Conservation (phyloP, 371 early-diverging fungal species). For the Lichtheimia hyalospora region DNA sequence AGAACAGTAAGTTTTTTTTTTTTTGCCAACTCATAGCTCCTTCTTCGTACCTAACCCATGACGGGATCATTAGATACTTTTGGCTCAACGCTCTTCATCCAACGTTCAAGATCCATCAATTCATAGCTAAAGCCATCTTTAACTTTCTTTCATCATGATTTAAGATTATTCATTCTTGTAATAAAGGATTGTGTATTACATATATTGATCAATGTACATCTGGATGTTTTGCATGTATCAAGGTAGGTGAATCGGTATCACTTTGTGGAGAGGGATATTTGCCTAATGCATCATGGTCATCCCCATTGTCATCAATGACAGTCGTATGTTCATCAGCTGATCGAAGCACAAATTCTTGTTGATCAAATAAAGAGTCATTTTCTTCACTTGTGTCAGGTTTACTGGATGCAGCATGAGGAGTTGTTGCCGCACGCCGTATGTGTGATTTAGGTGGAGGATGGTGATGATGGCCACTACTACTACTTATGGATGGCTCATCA, state of each 20-base stretch:
- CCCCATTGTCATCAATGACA: too few relatives aligned
- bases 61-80: conserved; percentile 31
- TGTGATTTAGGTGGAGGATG: background rate
- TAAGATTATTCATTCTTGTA: background rate
- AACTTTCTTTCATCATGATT: background rate
- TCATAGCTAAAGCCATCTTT: conserved; percentile 25
- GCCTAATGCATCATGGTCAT: background rate
- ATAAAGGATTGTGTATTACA: too few relatives aligned
- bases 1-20: conserved; percentile 17
- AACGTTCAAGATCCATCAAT: conserved; percentile 30
- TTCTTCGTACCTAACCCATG: too few relatives aligned
- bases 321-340: conserved; percentile 16
- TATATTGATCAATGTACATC: background rate
- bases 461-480: background rate
- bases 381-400: conserved; percentile 6
- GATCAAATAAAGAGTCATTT: conserved; percentile 24
- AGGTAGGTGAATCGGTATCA: background rate
- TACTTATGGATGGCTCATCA: conserved; percentile 13
- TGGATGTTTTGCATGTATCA: background rate
- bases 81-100: conserved; percentile 45
- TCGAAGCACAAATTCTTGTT: conserved; percentile 34
- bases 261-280: background rate
- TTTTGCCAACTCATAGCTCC: too few relatives aligned
- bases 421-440: conserved; percentile 18
- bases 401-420: conserved; percentile 6